These are phyloP conservation scores for Puccinia polysora DNA, from an alignment of 1,284 basidiomycete genomes.

Conservation along the genomic window DNA sequence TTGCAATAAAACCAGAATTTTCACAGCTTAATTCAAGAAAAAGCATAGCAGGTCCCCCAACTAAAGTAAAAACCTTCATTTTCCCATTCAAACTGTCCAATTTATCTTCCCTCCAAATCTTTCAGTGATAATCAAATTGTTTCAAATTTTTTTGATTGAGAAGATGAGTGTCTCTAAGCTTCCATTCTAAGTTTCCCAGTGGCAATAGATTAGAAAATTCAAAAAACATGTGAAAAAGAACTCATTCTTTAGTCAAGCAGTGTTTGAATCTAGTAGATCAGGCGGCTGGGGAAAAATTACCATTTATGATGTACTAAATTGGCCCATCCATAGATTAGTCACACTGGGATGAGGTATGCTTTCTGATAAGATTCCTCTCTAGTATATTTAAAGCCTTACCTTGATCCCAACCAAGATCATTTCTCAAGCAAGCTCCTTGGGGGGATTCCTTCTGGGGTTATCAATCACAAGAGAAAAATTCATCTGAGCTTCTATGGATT, in stretches of 20 bases:
- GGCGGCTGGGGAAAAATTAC: not conserved
- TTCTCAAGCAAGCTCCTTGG: not conserved
- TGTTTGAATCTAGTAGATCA: not conserved
- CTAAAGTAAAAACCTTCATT: too few species aligned
- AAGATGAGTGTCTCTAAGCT: not conserved
- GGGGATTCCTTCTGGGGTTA: not conserved
- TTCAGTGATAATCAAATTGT: not conserved
- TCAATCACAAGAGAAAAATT: constrained; percentile 14
- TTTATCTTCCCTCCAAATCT: too few species aligned
- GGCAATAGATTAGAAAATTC: not conserved
- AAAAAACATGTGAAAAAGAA: constrained; percentile 32
- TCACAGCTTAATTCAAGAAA: too few species aligned
- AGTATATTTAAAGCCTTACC: too few species aligned
- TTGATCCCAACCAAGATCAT: constrained; percentile 21
- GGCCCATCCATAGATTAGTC: too few species aligned
- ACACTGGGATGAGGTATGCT: too few species aligned
- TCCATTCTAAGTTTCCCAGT: too few species aligned
- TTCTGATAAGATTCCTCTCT: too few species aligned
- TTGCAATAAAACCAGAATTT: too few species aligned
- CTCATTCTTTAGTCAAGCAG: not conserved
- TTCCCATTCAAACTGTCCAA: too few species aligned
- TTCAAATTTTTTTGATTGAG: not conserved
- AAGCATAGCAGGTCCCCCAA: too few species aligned
- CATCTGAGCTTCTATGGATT: not conserved
- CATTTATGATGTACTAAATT: constrained; percentile 26